These are phyloP conservation scores for Colletotrichum sublineola DNA, from an alignment of 2,329 filamentous ascomycete species.

Conservation along the genomic window DNA sequence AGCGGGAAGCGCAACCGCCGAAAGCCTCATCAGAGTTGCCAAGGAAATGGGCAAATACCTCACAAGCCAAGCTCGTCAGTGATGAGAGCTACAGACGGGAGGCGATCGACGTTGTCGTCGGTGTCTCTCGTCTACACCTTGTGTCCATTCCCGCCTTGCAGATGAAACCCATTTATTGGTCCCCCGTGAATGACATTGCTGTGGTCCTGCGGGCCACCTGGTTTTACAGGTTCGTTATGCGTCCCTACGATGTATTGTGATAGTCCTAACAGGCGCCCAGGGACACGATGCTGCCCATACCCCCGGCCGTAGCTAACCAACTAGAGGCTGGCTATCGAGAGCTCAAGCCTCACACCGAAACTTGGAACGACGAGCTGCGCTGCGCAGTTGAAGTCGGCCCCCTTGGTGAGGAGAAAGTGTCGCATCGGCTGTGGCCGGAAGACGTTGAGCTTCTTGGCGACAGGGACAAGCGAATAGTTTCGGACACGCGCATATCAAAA, in stretches of 20 bases:
- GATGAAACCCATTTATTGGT: constrained; percentile 99
- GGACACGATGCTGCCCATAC: constrained; percentile 92
- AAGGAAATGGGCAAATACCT: background rate
- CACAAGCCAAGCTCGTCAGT: constrained; percentile 13
- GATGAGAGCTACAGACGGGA: constrained; percentile 41
- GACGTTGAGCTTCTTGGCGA: constrained; percentile 52
- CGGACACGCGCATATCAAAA: constrained; percentile 56
- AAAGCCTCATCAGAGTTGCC: background rate
- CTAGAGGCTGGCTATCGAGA: constrained; percentile 92
- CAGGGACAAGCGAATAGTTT: constrained; percentile 50
- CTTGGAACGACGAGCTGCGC: constrained; percentile 91
- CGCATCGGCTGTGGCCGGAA: constrained; percentile 84
- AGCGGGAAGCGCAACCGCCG: background rate
- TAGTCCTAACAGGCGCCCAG: constrained; percentile 47
- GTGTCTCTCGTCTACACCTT: constrained; percentile 89
- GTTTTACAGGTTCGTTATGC: constrained; percentile 81
- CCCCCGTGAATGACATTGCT: constrained; percentile 89
- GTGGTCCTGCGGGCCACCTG: constrained; percentile 89
- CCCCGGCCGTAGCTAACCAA: constrained; percentile 88
- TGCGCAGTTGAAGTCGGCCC: constrained; percentile 93
- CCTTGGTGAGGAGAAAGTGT: constrained; percentile 90
- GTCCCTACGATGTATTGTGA: constrained; percentile 1
- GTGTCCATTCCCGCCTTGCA: constrained; percentile 85
- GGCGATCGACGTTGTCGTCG: constrained; percentile 79
- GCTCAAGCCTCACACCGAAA: constrained; percentile 88